Evolutionary conservation across 768 basidiomycete species (phyloP).

Genomic region (Leccinum fibrillosum): DNA sequence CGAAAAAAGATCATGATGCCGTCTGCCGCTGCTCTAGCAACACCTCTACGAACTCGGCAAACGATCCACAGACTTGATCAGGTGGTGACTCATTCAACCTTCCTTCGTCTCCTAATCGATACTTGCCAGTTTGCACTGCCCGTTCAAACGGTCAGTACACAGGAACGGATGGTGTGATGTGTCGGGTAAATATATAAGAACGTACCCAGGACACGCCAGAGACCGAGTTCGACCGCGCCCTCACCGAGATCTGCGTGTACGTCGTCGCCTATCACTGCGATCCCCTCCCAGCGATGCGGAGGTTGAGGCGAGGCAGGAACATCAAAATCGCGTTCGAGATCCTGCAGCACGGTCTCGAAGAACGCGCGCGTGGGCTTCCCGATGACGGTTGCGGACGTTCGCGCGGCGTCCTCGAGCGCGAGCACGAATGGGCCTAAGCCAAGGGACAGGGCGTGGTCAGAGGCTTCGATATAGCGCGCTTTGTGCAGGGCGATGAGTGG

Average conservation of each 20-base stretch:
- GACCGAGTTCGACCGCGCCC: conserved; percentile 55
- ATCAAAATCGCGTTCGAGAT: conserved; percentile 31
- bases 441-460: conserved; percentile 51
- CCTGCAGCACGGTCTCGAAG: conserved; percentile 53
- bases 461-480: conserved; percentile 47
- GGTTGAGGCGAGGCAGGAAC: no score
- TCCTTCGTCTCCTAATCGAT: conserved; percentile 56
- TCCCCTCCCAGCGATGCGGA: conserved; percentile 14
- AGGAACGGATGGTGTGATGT: background rate
- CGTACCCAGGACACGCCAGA: conserved; percentile 64
- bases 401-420: conserved; percentile 56
- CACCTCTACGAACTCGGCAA: conserved; percentile 46
- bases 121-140: conserved; percentile 67
- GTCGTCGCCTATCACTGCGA: conserved; percentile 66
- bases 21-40: conserved; percentile 24
- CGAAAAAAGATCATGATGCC: no score
- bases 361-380: conserved; percentile 63
- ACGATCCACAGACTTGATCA: conserved; percentile 36
- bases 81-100: background rate
- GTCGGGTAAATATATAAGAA: background rate
- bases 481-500: conserved; percentile 1
- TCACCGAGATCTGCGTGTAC: conserved; percentile 59
- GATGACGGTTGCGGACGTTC: conserved; percentile 47
- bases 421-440: conserved; percentile 70
- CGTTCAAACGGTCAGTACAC: background rate